Evolutionary conservation across 176 grass and related monocot genomes (phyloP).

Genomic region (Hyparrhenia diplandra): DNA sequence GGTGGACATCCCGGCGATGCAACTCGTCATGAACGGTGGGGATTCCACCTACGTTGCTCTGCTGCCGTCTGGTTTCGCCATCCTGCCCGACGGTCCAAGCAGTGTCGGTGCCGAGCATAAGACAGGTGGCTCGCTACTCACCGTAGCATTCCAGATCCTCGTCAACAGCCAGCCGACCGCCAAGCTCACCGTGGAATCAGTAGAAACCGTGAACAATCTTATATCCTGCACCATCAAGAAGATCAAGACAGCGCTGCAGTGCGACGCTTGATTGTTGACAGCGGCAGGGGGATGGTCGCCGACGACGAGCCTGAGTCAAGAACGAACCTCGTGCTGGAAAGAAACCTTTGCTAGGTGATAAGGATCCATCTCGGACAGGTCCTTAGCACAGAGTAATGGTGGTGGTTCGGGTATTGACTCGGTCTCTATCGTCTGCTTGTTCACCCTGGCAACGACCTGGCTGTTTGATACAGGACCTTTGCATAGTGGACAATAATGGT

Average conservation of each 20-base stretch:
- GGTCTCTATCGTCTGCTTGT: slow-evolving; percentile 33
- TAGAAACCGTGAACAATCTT: slow-evolving; percentile 86
- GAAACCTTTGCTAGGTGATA: slow-evolving; percentile 93
- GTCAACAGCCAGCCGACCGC: slow-evolving; percentile 98
- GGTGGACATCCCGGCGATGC: slow-evolving; percentile 93
- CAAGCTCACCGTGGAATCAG: slow-evolving; percentile 83
- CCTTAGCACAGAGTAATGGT: slow-evolving; percentile 83
- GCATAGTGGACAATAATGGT: slow-evolving; percentile 22
- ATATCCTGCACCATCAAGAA: slow-evolving; percentile 97
- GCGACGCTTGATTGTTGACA: slow-evolving; percentile 9
- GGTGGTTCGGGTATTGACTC: slow-evolving; percentile 99
- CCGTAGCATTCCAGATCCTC: slow-evolving; percentile 92
- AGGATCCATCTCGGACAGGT: slow-evolving; percentile 36
- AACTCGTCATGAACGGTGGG: slow-evolving; percentile 92
- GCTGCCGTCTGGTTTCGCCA: slow-evolving; percentile 89
- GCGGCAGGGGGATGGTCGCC: background rate
- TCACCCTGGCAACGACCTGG: too few relatives aligned
- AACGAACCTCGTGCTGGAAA: slow-evolving; percentile 80
- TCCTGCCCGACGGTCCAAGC: slow-evolving; percentile 62
- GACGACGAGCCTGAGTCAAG: slow-evolving; percentile 72
- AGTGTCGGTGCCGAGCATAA: slow-evolving; percentile 13
- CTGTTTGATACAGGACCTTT: too few relatives aligned
- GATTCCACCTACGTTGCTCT: slow-evolving; percentile 91
- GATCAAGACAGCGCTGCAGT: slow-evolving; percentile 75
- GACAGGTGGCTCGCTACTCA: slow-evolving; percentile 59